Evolutionary conservation across 139 green algal genomes (phyloP).

Genomic region (Dunaliella primolecta): DNA sequence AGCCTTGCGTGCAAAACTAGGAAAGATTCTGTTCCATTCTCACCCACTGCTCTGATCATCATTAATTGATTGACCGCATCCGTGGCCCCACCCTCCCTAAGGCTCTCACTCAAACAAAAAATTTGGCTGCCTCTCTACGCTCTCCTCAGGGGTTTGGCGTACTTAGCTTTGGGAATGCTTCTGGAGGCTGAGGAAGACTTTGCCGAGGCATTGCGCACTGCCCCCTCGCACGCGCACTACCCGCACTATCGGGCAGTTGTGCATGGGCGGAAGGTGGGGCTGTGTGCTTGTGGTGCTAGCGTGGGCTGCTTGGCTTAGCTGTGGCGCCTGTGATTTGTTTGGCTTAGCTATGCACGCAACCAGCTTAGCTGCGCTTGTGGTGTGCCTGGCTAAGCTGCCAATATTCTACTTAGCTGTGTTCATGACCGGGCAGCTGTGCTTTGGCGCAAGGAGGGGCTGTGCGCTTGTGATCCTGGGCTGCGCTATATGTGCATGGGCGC

Average conservation of each 20-base stretch:
- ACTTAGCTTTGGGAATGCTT: slow-evolving; percentile 33
- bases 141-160: slow-evolving; percentile 22
- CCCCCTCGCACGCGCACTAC: slow-evolving; percentile 43
- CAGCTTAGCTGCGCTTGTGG: too few species aligned
- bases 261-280: slow-evolving; percentile 3
- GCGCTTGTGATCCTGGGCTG: too few species aligned
- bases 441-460: too few species aligned
- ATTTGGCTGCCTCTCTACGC: too few species aligned
- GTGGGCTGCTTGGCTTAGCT: too few species aligned
- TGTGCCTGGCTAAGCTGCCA: too few species aligned
- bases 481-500: too few species aligned
- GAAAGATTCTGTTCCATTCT: background rate
- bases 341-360: too few species aligned
- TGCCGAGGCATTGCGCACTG: slow-evolving; percentile 21
- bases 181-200: slow-evolving; percentile 27
- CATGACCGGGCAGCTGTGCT: too few species aligned
- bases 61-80: background rate
- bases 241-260: slow-evolving; percentile 39
- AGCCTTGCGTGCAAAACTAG: background rate
- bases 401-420: too few species aligned
- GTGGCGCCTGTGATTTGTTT: too few species aligned
- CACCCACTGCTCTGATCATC: background rate
- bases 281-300: background rate
- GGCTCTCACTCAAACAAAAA: too few species aligned
- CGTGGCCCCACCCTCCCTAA: background rate